These are phyloP conservation scores for Cryptosporidium meleagridis DNA, from an alignment of 169 alveolate genomes.

Conservation along the genomic window DNA sequence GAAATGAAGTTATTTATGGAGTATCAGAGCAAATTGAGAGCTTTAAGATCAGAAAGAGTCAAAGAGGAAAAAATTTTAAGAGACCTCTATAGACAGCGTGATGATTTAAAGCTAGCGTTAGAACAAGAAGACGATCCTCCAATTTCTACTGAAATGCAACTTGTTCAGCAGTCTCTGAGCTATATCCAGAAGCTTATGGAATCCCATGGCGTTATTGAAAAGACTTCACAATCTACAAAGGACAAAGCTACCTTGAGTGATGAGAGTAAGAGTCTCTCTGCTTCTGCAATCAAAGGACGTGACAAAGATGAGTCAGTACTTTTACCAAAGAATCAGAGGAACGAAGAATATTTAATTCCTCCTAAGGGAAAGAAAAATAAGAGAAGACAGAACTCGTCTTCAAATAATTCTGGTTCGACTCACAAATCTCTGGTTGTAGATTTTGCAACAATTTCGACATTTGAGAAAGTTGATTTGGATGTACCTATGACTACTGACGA, in stretches of 20 bases:
- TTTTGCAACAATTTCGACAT: constrained; percentile 44
- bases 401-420: background rate
- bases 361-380: constrained; percentile 57
- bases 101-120: constrained; percentile 50
- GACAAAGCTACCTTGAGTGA: background rate
- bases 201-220: constrained; percentile 38
- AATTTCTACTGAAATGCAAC: constrained; percentile 53
- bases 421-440: constrained; percentile 57
- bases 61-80: constrained; percentile 61
- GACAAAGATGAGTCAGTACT: constrained; percentile 72
- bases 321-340: constrained; percentile 61
- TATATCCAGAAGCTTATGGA: constrained; percentile 60
- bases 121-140: constrained; percentile 74
- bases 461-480: constrained; percentile 68
- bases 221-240: constrained; percentile 6
- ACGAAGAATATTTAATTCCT: constrained; percentile 66
- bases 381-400: constrained; percentile 10
- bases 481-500: constrained; percentile 62
- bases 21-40: constrained; percentile 43
- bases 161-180: constrained; percentile 56
- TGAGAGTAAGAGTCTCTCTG: background rate
- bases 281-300: constrained; percentile 26
- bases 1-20: constrained; percentile 67
- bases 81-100: constrained; percentile 67
- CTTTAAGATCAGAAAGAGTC: constrained; percentile 46